These are phyloP conservation scores for Trametes elegans DNA, from an alignment of 768 basidiomycete species.

Conservation along the genomic window DNA sequence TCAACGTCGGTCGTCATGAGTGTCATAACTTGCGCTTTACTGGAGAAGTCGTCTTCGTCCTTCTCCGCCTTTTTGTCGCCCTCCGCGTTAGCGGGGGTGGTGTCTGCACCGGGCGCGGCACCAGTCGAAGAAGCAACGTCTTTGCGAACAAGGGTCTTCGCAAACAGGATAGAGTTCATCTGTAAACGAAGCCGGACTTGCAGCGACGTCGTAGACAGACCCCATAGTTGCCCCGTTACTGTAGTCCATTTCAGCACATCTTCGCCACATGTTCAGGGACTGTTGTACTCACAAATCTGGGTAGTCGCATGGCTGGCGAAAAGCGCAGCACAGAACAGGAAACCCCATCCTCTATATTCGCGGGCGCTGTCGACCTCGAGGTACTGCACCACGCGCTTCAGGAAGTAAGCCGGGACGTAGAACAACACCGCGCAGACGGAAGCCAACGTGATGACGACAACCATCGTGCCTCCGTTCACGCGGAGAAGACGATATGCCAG, in stretches of 20 bases:
- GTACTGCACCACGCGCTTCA: conserved; percentile 59
- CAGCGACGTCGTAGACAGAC: conserved; percentile 61
- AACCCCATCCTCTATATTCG: conserved; percentile 64
- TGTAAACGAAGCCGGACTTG: conserved; percentile 73
- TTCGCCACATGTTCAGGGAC: too few species aligned
- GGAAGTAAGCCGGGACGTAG: conserved; percentile 61
- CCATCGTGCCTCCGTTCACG: conserved; percentile 48
- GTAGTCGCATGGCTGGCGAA: conserved; percentile 43
- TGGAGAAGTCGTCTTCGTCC: conserved; percentile 50
- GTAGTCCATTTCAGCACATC: background rate
- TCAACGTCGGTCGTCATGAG: conserved; percentile 96
- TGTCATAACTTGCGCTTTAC: conserved; percentile 84
- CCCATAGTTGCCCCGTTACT: conserved; percentile 74
- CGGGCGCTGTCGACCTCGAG: conserved; percentile 62
- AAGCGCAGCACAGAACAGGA: conserved; percentile 59
- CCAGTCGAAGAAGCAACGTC: conserved; percentile 70
- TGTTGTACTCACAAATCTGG: conserved; percentile 43
- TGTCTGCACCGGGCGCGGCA: conserved; percentile 24
- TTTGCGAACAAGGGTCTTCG: conserved; percentile 84
- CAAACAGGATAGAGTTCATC: conserved; percentile 80
- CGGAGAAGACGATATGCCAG: conserved; percentile 60
- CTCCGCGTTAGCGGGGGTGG: conserved; percentile 7
- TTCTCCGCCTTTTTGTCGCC: conserved; percentile 53
- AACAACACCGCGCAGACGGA: conserved; percentile 57
- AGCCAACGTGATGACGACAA: conserved; percentile 48